Base-by-base conservation (phyloP, 73 alveolate genomes). In the Halteria grandinella region DNA sequence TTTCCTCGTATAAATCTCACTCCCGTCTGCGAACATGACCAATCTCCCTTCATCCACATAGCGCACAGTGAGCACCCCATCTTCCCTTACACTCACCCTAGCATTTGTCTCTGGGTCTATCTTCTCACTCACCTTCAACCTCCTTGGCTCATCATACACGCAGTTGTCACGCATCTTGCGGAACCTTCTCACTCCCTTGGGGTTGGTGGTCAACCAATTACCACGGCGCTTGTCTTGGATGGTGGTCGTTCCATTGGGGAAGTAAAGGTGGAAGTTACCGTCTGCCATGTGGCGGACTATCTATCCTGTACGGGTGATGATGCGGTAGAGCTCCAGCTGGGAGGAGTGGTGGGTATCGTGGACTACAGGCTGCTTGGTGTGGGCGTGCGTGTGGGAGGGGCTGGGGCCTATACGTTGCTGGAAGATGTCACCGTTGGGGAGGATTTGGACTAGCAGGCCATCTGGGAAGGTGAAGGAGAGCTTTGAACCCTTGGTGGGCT, bases 71-170 rank as follows among this genome's bases (percentile, higher is more conserved):
- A 91, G 63, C 0, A 89, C 95, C 24, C 80, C 84, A 72, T 94
- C 99, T 44, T 86, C 94, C 41, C 97, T 58, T 21, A 92, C 86
- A 25, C 50, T 70, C 12, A 88, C 79, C 17, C 66, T 64, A 8
- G 96, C 83, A 17, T 63, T 47, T 1, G 97, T 86, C 53, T 89
- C 97, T 41, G 97, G 95, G 54, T 94, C 99, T 33, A 76, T 72
- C 31, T 75, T 75, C 50, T 28, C 71, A 17, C 28, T 27, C 4
- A 83, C 78, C 23, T 70, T 57, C 58, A 89, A 74, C 52, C 63
- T 69, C 37, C 81, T 89, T 15, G 95, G 94, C 39, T 91, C 97
- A 31, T 75, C 89, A 20, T 69, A 44, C 57, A 78, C 75, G 31
- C 70, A 86, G 14, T 85, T 55, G n/a, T 87, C 86, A 17, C 53